phyloP scores from a whole-genome alignment of 2,329 filamentous ascomycete species.

The Coniochaeta sp. region DNA sequence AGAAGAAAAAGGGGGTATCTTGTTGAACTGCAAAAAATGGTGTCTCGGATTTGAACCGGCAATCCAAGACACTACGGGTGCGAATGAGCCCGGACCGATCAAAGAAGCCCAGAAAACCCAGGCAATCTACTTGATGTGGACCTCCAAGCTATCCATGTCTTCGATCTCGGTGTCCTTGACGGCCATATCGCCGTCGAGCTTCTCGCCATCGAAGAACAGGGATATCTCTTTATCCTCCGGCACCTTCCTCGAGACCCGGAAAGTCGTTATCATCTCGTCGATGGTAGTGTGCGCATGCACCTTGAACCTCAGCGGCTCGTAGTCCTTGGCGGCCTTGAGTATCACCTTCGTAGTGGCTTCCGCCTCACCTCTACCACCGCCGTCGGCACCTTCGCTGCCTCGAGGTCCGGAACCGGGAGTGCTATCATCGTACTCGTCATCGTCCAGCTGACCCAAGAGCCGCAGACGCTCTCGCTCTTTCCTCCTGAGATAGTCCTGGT shows the following conservation, averaged over 20 bases:
- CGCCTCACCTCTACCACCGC: neutral
- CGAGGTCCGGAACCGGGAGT: slow-evolving; percentile 4
- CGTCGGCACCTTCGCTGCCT: slow-evolving; percentile 12
- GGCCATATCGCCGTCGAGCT: slow-evolving; percentile 50
- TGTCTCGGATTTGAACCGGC: neutral
- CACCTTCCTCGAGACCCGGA: slow-evolving; percentile 47
- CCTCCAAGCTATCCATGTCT: slow-evolving; percentile 70
- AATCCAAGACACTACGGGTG: neutral
- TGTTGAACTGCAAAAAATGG: neutral
- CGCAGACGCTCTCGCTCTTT: slow-evolving; percentile 39
- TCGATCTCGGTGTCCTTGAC: slow-evolving; percentile 64
- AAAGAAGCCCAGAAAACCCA: neutral
- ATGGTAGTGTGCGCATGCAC: slow-evolving; percentile 50
- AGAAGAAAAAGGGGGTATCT: neutral
- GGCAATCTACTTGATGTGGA: slow-evolving; percentile 48
- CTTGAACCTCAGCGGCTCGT: slow-evolving; percentile 42
- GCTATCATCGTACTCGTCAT: slow-evolving; percentile 22
- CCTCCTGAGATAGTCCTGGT: slow-evolving; percentile 37
- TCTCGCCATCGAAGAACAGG: slow-evolving; percentile 70
- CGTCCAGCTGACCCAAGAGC: slow-evolving; percentile 30
- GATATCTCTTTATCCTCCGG: slow-evolving; percentile 44
- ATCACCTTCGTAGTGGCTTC: slow-evolving; percentile 25
- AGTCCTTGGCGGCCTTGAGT: slow-evolving; percentile 45
- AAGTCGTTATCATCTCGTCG: slow-evolving; percentile 54
- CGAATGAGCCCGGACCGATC: neutral